Conservation (phyloP, 805 yeast species). For the Pichia californica region DNA sequence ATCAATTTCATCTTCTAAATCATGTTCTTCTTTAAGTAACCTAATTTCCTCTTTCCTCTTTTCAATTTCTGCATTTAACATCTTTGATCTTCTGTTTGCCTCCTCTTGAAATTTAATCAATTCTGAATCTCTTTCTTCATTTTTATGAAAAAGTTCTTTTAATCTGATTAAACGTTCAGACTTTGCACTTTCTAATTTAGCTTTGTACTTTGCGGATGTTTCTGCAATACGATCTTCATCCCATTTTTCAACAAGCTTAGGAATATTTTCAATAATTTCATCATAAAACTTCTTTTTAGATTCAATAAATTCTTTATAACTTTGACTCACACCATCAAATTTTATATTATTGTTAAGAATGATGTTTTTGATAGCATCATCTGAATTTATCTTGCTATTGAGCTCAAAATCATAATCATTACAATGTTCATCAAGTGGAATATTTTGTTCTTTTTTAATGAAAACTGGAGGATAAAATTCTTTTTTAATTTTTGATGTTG, state of each 20-base stretch:
- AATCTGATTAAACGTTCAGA: neutral
- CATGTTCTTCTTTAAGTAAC: neutral
- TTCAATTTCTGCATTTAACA: neutral
- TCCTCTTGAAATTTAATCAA: conserved; percentile 1
- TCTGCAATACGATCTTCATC: neutral
- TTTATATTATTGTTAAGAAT: neutral
- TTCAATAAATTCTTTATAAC: neutral
- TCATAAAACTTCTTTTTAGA: neutral
- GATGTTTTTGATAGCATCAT: conserved; percentile 1
- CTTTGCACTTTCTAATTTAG: conserved; percentile 3
- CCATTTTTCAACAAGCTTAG: conserved; percentile 4
- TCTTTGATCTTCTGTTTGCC: neutral
- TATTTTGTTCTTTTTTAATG: neutral
- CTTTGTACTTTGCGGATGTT: neutral
- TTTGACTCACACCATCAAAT: neutral
- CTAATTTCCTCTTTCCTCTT: neutral
- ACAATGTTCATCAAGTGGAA: conserved; percentile 5
- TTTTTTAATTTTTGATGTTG: no score
- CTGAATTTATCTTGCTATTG: neutral
- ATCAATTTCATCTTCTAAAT: neutral
- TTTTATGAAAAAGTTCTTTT: neutral
- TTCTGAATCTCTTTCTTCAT: neutral
- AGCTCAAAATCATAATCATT: neutral
- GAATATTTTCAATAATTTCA: neutral
- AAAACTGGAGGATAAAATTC: no score